Percentiles rank a stretch among this genome's conserved stretches.
These are phyloP conservation scores for Apiosordaria backusii DNA, from an alignment of 495 filamentous ascomycete species.

Conservation along the genomic window DNA sequence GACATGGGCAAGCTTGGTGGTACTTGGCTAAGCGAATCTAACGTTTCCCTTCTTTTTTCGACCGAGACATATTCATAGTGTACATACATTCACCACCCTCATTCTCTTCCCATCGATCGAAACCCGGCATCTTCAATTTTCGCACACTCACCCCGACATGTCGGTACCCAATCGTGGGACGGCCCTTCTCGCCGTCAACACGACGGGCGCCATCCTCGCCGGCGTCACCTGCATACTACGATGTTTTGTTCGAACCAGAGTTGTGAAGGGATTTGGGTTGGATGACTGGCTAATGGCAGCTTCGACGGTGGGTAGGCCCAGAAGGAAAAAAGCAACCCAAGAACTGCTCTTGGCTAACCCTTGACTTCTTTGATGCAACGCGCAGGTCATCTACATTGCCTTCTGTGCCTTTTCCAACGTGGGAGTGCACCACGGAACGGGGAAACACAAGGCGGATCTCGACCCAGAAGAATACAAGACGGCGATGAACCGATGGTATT, in stretches of 20 bases:
- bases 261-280: constrained; percentile 13
- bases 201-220: constrained; percentile 1
- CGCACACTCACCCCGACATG: not conserved
- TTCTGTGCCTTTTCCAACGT: constrained; percentile 10
- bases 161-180: not conserved
- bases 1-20: not conserved
- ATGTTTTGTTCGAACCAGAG: constrained; percentile 9
- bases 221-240: constrained; percentile 7
- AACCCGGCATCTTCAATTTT: not conserved
- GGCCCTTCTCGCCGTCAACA: not conserved
- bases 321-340: not conserved
- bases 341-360: too few relatives aligned
- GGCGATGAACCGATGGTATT: constrained; percentile 14
- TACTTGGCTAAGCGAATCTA: not conserved
- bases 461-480: not conserved
- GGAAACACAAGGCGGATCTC: constrained; percentile 20
- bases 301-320: constrained; percentile 2
- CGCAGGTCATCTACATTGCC: constrained; percentile 18
- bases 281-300: constrained; percentile 12
- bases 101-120: not conserved
- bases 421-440: constrained; percentile 23
- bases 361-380: not conserved
- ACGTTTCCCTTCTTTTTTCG: not conserved
- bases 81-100: not conserved
- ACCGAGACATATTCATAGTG: not conserved